Evolutionary conservation across 2,329 filamentous ascomycete genomes (phyloP).

Genomic region (Penicillium sp.): DNA sequence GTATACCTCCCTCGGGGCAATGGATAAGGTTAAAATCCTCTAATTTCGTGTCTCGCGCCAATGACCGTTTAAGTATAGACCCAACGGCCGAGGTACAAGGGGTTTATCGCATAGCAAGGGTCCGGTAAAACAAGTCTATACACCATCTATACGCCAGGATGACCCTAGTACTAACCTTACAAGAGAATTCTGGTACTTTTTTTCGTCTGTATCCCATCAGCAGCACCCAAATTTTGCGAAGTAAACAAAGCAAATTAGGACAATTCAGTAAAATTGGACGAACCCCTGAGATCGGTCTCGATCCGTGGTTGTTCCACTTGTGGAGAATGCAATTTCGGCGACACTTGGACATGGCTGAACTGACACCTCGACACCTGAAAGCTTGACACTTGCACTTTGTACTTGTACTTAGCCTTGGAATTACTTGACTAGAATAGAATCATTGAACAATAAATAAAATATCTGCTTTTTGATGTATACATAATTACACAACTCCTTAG

Average conservation of each 20-base stretch:
- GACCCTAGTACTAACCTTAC: too few species aligned
- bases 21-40: neutral
- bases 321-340: slow-evolving; percentile 16
- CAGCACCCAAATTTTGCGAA: neutral
- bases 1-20: neutral
- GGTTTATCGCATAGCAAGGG: neutral
- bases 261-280: slow-evolving; percentile 2
- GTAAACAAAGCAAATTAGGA: neutral
- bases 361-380: neutral
- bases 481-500: slow-evolving; percentile 16
- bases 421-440: too few species aligned
- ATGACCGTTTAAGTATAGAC: neutral
- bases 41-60: slow-evolving; percentile 2
- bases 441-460: neutral
- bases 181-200: neutral
- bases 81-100: neutral
- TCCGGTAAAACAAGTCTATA: neutral
- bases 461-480: slow-evolving; percentile 20
- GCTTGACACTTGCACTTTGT: neutral
- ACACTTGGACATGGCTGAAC: neutral
- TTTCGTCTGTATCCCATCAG: neutral
- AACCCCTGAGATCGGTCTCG: slow-evolving; percentile 24
- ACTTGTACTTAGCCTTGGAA: too few species aligned
- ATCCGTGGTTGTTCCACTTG: slow-evolving; percentile 13
- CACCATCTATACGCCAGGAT: too few species aligned